phyloP scores from a whole-genome alignment of 2,329 filamentous ascomycete species.

The Fusarium hostae region DNA sequence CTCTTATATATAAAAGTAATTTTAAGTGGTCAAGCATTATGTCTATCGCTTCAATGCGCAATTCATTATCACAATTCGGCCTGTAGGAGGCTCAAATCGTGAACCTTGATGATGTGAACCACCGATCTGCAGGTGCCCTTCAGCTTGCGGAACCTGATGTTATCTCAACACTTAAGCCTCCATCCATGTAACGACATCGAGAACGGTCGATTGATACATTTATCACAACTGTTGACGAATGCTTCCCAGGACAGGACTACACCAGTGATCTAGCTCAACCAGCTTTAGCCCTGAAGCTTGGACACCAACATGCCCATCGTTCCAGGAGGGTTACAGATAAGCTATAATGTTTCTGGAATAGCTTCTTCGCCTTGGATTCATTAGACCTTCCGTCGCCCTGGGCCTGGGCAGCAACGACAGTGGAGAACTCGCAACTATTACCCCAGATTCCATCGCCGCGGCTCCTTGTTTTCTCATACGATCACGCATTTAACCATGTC shows the following conservation, averaged over 20 bases:
- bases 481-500: not conserved
- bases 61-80: rapidly evolving
- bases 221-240: not conserved
- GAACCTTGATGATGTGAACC: not conserved
- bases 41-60: not conserved
- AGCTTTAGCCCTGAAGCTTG: not conserved
- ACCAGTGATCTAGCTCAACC: not conserved
- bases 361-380: not conserved
- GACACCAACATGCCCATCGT: not conserved
- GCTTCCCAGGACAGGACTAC: not conserved
- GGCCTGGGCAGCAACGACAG: not conserved
- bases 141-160: not conserved
- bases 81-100: not conserved
- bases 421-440: not conserved
- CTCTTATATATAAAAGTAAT: not conserved
- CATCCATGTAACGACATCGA: not conserved
- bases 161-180: not conserved
- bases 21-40: not conserved
- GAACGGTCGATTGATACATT: not conserved
- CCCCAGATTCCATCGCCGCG: not conserved
- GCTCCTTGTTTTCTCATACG: not conserved
- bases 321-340: not conserved
- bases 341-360: not conserved
- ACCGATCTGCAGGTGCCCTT: not conserved
- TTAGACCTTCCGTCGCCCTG: not conserved